Evolutionary conservation across 1,284 basidiomycete genomes (phyloP), one percentile per base, ranked within the genome.

Genomic region (Gymnopus androsaceus): DNA sequence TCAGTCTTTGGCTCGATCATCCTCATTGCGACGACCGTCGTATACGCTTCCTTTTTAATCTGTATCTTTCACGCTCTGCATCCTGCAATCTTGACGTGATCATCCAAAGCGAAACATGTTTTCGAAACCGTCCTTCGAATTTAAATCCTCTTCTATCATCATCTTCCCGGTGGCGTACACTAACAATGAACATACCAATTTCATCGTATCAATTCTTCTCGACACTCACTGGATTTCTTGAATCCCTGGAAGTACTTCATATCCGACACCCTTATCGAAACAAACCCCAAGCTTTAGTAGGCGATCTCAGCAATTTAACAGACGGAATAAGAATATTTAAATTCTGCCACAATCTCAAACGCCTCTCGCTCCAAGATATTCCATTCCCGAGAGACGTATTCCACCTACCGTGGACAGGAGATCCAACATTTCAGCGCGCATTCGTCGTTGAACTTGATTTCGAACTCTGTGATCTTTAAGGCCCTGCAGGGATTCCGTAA

Each of bases 371-470:
- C 1, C 19, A 36, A 11, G 25, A 48, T 36, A 34, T 48, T 19
- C 33, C 46, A 27, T 48, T 36, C n/a, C 46, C 46, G 3, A 17
- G 46, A 25, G 46, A 48, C 36, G n/a, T 48, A 36, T 37, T 48
- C 3, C 46, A 48, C 12, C 46, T 48, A 14, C 46, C 46, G 6
- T 48, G 46, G 46, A 17, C 46, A 6, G 33, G n/a, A 19, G 14
- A 36, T 48, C 9, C 31, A 36, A 11, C 11, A 15, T 33, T n/a
- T 48, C 30, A 27, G 5, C 21, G 21, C 27, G 0, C 6, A 36
- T n/a, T 36, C 46, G 14, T 36, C 21, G 25, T 27, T 19, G 12
- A 48, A 12, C 14, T 25, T 48, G 21, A 23, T 28, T 7, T 19
- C 17, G 2, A 48, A 48, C 19, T 36, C 14, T 11, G 11, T 11